Base-by-base conservation (phyloP, 345 rosid genomes). In the Stellera chamaejasme region DNA sequence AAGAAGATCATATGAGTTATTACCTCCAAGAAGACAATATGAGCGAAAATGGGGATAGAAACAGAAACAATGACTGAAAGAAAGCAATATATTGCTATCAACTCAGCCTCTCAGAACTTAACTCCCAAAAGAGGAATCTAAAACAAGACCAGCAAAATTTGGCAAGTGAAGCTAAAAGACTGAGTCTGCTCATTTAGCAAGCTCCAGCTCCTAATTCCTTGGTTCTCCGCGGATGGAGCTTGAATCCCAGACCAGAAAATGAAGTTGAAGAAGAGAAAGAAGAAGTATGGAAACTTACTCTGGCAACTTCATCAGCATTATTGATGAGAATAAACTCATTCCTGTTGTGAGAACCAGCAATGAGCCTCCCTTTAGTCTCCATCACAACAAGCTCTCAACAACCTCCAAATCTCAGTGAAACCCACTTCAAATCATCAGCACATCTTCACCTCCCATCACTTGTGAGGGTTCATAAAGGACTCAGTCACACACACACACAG, bases 281-380 rank as follows among this genome's bases (percentile, higher is more conserved):
- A 19, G 41, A 28, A 51, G 42, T 2, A 54, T 10, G 4, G 39
- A 8, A 46, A 56, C 83, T 79, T 83, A 88, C 96, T 68, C 87
- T 59, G 16, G 79, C 81, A 64, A 67, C 68, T 45, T 83, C 96
- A 58, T 88, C 96, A 25, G 87, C 90, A 72, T 83, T 83, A 72
- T 83, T 83, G 67, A 88, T 88, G 54, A 89, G 78, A 50, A 89
- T 68, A 64, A 89, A 82, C 95, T 89, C 96, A 47, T 89, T 89
- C 67, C 96, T 73, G 27, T 83, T 85, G 66, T 89, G 96, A 66
- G 96, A 89, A 70, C 96, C 96, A n/a, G 96, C 94, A 52, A 89
- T 63, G 12, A 89, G 92, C 45, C 96, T 72, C 41, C 89, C 96
- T 59, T 79, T 76, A 45, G 96, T 71, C 51, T 77, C 79, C 96